Conservation (phyloP, 345 rosid genomes). For the Anastatica hierochuntica region DNA sequence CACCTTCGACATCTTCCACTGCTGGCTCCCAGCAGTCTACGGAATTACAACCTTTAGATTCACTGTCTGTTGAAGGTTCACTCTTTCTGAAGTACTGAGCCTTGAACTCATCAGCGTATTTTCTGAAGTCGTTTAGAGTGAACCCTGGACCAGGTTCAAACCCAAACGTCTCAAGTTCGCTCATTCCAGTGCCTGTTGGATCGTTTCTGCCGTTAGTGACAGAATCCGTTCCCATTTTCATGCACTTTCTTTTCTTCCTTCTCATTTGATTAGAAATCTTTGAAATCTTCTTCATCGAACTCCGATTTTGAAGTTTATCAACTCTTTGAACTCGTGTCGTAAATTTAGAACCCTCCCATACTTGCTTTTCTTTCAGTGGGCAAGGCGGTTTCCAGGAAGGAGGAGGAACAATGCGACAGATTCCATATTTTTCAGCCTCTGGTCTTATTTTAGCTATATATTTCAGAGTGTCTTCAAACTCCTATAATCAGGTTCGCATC, state of each 20-base stretch:
- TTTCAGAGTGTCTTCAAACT: constrained; percentile 84
- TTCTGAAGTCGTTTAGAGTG: constrained; percentile 66
- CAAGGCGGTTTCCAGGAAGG: constrained; percentile 95
- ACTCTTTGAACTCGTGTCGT: constrained; percentile 91
- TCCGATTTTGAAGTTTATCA: constrained; percentile 92
- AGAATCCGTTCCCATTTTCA: constrained; percentile 45
- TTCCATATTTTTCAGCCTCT: constrained; percentile 85
- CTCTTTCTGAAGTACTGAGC: constrained; percentile 57
- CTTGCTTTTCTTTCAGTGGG: constrained; percentile 57
- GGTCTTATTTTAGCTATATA: constrained; percentile 79
- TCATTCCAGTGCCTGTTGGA: constrained; percentile 33
- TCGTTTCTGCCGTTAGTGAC: constrained; percentile 34
- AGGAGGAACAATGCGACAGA: constrained; percentile 98
- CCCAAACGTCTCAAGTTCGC: constrained; percentile 67
- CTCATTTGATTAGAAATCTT: constrained; percentile 37
- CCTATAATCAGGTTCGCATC: constrained; percentile 37
- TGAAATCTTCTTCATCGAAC: constrained; percentile 61
- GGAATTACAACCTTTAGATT: constrained; percentile 18
- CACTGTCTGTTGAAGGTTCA: constrained; percentile 25
- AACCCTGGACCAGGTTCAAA: constrained; percentile 94
- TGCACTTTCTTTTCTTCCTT: constrained; percentile 76
- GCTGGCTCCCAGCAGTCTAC: constrained; percentile 49
- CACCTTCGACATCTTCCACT: constrained; percentile 75
- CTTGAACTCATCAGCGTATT: constrained; percentile 82
- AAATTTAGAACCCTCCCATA: constrained; percentile 77